A percentile compares a stretch with the other conserved stretches of the same genome.
Evolutionary conservation across 371 early-diverging fungal genomes (phyloP).

Genomic region (Mucor plumbeus): DNA sequence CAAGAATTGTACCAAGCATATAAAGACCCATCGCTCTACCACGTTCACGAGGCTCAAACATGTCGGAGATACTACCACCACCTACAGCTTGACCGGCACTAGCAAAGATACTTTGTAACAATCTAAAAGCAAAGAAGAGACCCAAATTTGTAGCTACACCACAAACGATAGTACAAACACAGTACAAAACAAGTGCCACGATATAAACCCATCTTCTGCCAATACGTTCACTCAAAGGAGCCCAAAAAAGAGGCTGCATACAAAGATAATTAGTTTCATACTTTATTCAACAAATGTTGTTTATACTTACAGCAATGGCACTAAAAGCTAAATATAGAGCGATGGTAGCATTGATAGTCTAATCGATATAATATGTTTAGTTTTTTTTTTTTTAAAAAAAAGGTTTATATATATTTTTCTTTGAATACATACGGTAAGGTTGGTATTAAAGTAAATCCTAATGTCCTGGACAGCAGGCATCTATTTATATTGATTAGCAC

Average conservation of each 20-base stretch:
- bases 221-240: slow-evolving; percentile 45
- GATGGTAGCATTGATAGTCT: slow-evolving; percentile 25
- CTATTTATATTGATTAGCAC: slow-evolving; percentile 12
- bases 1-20: slow-evolving; percentile 50
- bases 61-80: slow-evolving; percentile 44
- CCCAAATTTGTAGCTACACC: slow-evolving; percentile 36
- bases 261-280: no score
- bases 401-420: no score
- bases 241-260: slow-evolving; percentile 40
- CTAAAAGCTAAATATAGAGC: slow-evolving; percentile 21
- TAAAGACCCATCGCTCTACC: slow-evolving; percentile 46
- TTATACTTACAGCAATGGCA: slow-evolving; percentile 26
- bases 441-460: slow-evolving; percentile 25
- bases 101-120: slow-evolving; percentile 41
- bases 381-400: no score
- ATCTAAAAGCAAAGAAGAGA: slow-evolving; percentile 41
- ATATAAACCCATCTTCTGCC: slow-evolving; percentile 35
- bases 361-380: background rate
- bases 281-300: background rate
- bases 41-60: slow-evolving; percentile 37
- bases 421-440: slow-evolving; percentile 20
- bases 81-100: slow-evolving; percentile 43
- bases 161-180: slow-evolving; percentile 37
- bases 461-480: slow-evolving; percentile 44
- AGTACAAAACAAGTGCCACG: slow-evolving; percentile 19